Conservation (phyloP, 306 rosid genomes). For the Vicia sativa region DNA sequence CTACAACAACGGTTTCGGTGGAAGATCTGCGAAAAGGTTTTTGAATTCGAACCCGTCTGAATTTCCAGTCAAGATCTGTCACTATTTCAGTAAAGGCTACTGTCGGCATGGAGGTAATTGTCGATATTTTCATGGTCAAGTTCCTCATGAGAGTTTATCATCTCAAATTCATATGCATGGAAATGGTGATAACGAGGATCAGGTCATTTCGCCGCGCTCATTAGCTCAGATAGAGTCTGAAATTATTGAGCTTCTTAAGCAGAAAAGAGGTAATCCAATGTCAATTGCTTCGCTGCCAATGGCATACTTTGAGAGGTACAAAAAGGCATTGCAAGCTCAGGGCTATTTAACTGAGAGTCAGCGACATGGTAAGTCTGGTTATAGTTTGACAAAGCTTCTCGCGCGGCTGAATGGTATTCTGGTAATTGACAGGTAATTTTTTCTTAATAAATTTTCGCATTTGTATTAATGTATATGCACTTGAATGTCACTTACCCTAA, state of each 20-base stretch:
- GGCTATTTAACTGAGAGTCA: slow-evolving; percentile 96
- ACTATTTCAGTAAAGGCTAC: slow-evolving; percentile 72
- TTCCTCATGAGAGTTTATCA: slow-evolving; percentile 46
- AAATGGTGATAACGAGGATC: slow-evolving; percentile 57
- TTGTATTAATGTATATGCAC: neutral
- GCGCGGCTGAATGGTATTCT: slow-evolving; percentile 64
- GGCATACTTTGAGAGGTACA: slow-evolving; percentile 72
- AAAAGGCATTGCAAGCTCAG: slow-evolving; percentile 74
- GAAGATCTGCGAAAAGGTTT: slow-evolving; percentile 44
- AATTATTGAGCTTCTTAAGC: slow-evolving; percentile 66
- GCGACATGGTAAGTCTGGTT: slow-evolving; percentile 90
- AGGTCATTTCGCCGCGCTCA: slow-evolving; percentile 55
- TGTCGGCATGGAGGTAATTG: slow-evolving; percentile 85
- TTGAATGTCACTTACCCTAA: slow-evolving; percentile 4
- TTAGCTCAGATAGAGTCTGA: slow-evolving; percentile 78
- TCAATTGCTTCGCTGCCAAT: slow-evolving; percentile 88
- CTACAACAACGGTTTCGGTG: slow-evolving; percentile 41
- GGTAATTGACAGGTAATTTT: slow-evolving; percentile 71
- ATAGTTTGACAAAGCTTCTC: slow-evolving; percentile 85
- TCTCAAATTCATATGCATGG: slow-evolving; percentile 47
- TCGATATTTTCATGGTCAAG: slow-evolving; percentile 66
- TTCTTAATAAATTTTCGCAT: neutral
- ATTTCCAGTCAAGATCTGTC: slow-evolving; percentile 63
- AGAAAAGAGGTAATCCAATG: slow-evolving; percentile 69
- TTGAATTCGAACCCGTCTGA: slow-evolving; percentile 42